Evolutionary conservation across 306 rosid species (phyloP).

Genomic region (Lathyrus sativus): DNA sequence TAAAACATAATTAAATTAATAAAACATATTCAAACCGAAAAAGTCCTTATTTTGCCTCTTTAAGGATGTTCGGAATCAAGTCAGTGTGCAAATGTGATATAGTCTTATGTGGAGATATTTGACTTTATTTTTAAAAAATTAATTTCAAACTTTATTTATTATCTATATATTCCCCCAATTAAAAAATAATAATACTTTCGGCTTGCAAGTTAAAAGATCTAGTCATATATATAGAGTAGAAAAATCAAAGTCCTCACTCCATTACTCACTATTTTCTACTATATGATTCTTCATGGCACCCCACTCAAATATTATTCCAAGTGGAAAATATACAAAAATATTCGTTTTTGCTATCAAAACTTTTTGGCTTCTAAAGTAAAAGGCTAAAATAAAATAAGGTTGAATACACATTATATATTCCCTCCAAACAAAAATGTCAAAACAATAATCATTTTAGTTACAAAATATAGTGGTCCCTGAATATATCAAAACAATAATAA

Average conservation of each 20-base stretch:
- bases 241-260: slow-evolving; percentile 28
- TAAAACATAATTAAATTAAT: too few species aligned
- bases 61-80: neutral
- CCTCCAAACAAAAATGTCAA: neutral
- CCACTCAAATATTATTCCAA: slow-evolving; percentile 11
- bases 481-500: too few species aligned
- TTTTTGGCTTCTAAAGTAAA: neutral
- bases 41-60: too few species aligned
- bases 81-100: neutral
- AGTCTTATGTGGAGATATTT: neutral
- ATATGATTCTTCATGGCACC: neutral
- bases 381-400: neutral
- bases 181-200: too few species aligned
- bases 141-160: neutral
- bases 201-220: neutral
- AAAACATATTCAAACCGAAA: too few species aligned
- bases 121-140: neutral
- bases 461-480: too few species aligned
- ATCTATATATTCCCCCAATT: too few species aligned
- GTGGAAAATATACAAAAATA: neutral
- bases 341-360: neutral
- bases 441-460: too few species aligned
- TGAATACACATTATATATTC: neutral
- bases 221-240: neutral
- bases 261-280: slow-evolving; percentile 9